These are phyloP conservation scores for Echinosophora koreensis DNA, from an alignment of 306 rosid species.

Conservation along the genomic window DNA sequence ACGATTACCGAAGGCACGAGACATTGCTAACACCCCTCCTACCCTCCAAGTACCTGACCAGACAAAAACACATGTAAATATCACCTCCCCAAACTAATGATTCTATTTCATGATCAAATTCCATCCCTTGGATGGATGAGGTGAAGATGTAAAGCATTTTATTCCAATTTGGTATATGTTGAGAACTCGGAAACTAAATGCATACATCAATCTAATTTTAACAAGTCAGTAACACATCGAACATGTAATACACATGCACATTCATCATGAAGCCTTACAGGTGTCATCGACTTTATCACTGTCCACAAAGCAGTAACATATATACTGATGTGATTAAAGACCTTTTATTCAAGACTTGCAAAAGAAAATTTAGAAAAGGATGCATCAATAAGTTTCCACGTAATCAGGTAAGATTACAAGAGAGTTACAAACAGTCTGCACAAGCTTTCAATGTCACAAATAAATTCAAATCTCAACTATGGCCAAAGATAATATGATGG, in stretches of 20 bases:
- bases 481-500: slow-evolving; percentile 11
- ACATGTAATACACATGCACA: slow-evolving; percentile 3
- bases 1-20: slow-evolving; percentile 97
- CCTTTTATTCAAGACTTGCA: slow-evolving; percentile 2
- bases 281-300: background rate
- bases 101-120: slow-evolving; percentile 40
- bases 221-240: slow-evolving; percentile 29
- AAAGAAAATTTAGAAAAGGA: background rate
- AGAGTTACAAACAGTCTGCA: background rate
- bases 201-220: slow-evolving; percentile 35
- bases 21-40: slow-evolving; percentile 98
- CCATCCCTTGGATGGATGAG: slow-evolving; percentile 43
- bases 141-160: slow-evolving; percentile 8
- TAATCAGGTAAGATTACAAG: background rate
- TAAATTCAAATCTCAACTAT: slow-evolving; percentile 33
- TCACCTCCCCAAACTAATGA: slow-evolving; percentile 33
- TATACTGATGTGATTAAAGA: background rate
- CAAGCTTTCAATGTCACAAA: slow-evolving; percentile 40
- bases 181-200: background rate
- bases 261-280: background rate
- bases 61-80: slow-evolving; percentile 39
- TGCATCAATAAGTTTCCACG: background rate
- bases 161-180: slow-evolving; percentile 35
- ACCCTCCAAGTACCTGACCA: slow-evolving; percentile 98
- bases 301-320: slow-evolving; percentile 6